Evolutionary conservation across 2,329 filamentous ascomycete species (phyloP), one percentile per base, ranked within the genome.

Genomic region (Alternaria dauci): DNA sequence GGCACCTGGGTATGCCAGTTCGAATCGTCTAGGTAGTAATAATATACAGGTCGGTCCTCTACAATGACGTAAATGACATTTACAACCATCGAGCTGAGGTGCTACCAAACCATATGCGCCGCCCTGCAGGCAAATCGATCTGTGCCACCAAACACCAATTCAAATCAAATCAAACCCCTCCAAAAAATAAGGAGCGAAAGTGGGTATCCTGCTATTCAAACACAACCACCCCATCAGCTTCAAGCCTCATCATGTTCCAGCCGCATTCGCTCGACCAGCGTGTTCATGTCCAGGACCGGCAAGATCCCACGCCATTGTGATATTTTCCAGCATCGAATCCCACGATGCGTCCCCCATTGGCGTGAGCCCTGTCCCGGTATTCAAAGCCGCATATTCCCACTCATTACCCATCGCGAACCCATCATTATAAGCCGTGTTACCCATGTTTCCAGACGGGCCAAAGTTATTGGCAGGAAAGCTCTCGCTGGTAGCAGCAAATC

Each of bases 321-420:
- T 75, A 34, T 63, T 76, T 55, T 79, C 74, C 6, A 79, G 61
- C 75, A 78, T 75, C 32, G 73, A 67, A 46, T 77, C 75, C 75
- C 75, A 79, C 4, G 64, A 67, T 12, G 71, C 74, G 39, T 78
- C 75, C 9, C 66, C 68, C 70, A 76, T 74, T 3, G 73, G 72
- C 25, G 76, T 74, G 58, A 79, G 68, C 1, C 73, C 75, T 9
- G 69, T 67, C 2, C 63, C 67, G 4, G 65, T 60, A 14, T 67
- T 63, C 58, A 73, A 59, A 0, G 61, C 67, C 1, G 64, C 59
- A 26, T 76, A 69, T 20, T 78, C 77, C 77, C 77, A 79, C 16
- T 78, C 76, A 26, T 67, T 69, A 23, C 56, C 62, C 57, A 72
- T 63, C n/a, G 70, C 53, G 41, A 72, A 73, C 5, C 65, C 61